phyloP scores from a whole-genome alignment of 352 stramenopile species.

The Phytophthora podocarpi region DNA sequence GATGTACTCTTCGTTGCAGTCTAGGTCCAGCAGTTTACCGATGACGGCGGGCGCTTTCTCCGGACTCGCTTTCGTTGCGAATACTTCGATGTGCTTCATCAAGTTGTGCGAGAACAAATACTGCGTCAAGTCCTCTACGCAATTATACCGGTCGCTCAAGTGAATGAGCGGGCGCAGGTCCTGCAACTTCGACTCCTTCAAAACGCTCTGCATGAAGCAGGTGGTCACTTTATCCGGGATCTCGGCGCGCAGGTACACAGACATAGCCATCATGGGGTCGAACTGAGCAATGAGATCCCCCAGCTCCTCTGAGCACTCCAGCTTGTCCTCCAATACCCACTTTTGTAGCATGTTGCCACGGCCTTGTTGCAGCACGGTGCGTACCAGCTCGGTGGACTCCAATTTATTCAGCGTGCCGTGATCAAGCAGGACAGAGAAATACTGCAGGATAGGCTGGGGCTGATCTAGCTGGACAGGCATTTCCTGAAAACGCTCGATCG shows the following conservation, averaged over 20 bases:
- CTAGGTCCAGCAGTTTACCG: conserved; percentile 98
- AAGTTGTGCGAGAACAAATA: conserved; percentile 99
- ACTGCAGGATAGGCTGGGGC: conserved; percentile 98
- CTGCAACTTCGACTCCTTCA: conserved; percentile 99
- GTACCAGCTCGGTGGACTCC: conserved; percentile 98
- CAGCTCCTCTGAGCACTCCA: conserved; percentile 97
- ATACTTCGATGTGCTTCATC: conserved; percentile 99
- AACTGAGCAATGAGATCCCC: conserved; percentile 96
- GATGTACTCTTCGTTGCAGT: conserved; percentile 99
- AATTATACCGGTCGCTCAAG: conserved; percentile 99
- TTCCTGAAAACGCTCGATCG: conserved; percentile 99
- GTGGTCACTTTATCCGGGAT: conserved; percentile 99
- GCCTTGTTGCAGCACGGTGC: conserved; percentile 97
- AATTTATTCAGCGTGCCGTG: conserved; percentile 98
- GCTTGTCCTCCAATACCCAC: conserved; percentile 99
- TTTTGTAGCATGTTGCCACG: conserved; percentile 98
- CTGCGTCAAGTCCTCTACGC: conserved; percentile 99
- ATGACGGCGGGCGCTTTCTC: conserved; percentile 99
- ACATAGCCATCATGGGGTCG: conserved; percentile 98
- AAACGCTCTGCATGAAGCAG: conserved; percentile 98
- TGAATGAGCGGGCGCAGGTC: conserved; percentile 99
- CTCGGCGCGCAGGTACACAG: conserved; percentile 97
- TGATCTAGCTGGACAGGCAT: conserved; percentile 96
- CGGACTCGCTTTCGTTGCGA: conserved; percentile 97
- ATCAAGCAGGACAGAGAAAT: conserved; percentile 99